Evolutionary conservation across 2,329 filamentous ascomycete species (phyloP).

Genomic region (Exophiala sideris): DNA sequence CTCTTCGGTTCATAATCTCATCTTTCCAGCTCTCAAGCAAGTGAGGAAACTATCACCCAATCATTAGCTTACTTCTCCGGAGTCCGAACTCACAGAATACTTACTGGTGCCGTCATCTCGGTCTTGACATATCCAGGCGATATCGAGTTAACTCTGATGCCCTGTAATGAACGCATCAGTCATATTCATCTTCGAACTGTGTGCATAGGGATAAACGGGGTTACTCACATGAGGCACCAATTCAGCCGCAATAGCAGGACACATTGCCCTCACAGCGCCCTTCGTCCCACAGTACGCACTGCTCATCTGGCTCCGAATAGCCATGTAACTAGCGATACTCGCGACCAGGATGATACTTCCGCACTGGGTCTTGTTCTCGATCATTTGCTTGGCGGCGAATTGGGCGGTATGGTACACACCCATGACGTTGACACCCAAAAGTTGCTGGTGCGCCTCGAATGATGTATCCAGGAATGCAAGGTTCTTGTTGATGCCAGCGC

Average conservation of each 20-base stretch:
- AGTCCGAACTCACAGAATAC: constrained; percentile 4
- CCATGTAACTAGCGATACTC: constrained; percentile 53
- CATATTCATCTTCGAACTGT: background rate
- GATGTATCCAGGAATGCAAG: constrained; percentile 45
- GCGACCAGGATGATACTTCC: constrained; percentile 55
- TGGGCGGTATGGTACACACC: constrained; percentile 49
- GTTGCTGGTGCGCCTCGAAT: constrained; percentile 41
- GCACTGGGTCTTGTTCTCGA: constrained; percentile 48
- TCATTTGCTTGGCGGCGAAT: constrained; percentile 50
- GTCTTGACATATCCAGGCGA: constrained; percentile 42
- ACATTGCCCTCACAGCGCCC: constrained; percentile 48
- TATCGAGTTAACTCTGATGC: constrained; percentile 43
- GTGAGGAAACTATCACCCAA: constrained; percentile 39
- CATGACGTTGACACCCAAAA: constrained; percentile 45
- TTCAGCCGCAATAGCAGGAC: constrained; percentile 47
- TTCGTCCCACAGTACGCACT: constrained; percentile 50
- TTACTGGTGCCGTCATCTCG: constrained; percentile 35
- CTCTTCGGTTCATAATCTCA: constrained; percentile 47
- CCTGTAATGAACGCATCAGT: constrained; percentile 29
- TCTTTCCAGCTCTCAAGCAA: constrained; percentile 49
- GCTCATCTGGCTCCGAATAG: constrained; percentile 48
- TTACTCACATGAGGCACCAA: constrained; percentile 36
- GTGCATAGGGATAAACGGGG: background rate
- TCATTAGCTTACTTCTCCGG: constrained; percentile 2
- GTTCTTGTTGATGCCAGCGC: constrained; percentile 47